A percentile compares a stretch with the other conserved stretches of the same genome.
phyloP scores from a whole-genome alignment of 179 eudicot genomes.

The Nepenthes alata region DNA sequence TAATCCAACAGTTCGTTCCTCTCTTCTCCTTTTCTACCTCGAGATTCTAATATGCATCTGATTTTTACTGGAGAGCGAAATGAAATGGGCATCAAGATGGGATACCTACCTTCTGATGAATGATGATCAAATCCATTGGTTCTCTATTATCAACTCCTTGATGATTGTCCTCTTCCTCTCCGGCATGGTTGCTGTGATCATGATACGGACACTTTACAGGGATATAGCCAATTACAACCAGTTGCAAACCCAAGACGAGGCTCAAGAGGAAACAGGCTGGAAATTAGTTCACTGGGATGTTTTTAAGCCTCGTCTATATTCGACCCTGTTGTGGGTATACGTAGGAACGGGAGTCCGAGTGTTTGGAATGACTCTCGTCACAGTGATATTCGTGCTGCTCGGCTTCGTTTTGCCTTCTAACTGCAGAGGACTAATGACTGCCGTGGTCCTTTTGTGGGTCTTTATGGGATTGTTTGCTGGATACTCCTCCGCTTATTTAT shows the following conservation, averaged over 20 bases:
- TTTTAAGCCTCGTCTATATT: slow-evolving; percentile 20
- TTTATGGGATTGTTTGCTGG: slow-evolving; percentile 26
- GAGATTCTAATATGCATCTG: background rate
- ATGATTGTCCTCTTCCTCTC: slow-evolving; percentile 29
- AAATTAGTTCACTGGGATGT: slow-evolving; percentile 25
- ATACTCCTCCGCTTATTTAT: slow-evolving; percentile 17
- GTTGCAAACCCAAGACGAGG: slow-evolving; percentile 26
- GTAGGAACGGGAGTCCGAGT: slow-evolving; percentile 24
- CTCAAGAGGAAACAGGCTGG: slow-evolving; percentile 32
- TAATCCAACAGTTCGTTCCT: background rate
- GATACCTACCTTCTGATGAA: slow-evolving; percentile 26
- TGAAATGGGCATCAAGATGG: slow-evolving; percentile 32
- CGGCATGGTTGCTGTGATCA: slow-evolving; percentile 29
- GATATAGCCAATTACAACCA: slow-evolving; percentile 25
- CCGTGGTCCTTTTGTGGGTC: slow-evolving; percentile 21
- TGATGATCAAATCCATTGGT: slow-evolving; percentile 26
- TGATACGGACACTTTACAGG: slow-evolving; percentile 22
- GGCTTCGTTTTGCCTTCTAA: slow-evolving; percentile 25
- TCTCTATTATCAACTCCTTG: slow-evolving; percentile 25
- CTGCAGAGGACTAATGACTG: slow-evolving; percentile 16
- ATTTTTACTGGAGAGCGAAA: slow-evolving; percentile 17
- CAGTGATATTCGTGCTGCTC: slow-evolving; percentile 9
- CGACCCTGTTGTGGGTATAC: slow-evolving; percentile 19
- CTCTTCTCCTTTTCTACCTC: background rate
- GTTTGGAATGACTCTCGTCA: slow-evolving; percentile 13